Percentiles rank a stretch among this genome's conserved stretches.
Evolutionary conservation across 2,329 filamentous ascomycete species (phyloP).

Genomic region (Scedosporium minutisporum): DNA sequence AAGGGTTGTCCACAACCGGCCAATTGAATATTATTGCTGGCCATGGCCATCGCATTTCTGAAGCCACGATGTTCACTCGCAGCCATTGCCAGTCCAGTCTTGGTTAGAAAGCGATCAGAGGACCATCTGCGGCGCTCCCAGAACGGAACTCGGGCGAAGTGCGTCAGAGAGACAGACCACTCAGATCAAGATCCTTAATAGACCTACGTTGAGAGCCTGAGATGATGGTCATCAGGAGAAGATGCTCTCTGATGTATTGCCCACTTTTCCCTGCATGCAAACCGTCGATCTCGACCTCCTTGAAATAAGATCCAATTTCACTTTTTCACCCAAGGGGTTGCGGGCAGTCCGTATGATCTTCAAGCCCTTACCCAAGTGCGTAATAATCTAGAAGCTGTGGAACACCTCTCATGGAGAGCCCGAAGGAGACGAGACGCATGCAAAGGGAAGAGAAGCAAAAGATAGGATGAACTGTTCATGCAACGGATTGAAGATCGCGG

Average conservation of each 20-base stretch:
- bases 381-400: neutral
- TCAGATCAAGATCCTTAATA: too few relatives aligned
- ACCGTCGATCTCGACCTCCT: neutral
- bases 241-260: neutral
- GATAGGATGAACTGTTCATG: conserved; percentile 6
- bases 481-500: neutral
- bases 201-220: too few relatives aligned
- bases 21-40: too few relatives aligned
- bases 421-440: neutral
- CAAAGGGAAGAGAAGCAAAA: neutral
- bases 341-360: neutral
- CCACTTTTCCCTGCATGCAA: neutral
- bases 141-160: too few relatives aligned
- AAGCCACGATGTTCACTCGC: too few relatives aligned
- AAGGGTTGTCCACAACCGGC: too few relatives aligned
- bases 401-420: neutral
- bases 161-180: too few relatives aligned
- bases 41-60: too few relatives aligned
- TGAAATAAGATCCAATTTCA: neutral
- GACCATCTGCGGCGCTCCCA: too few relatives aligned
- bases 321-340: neutral
- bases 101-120: too few relatives aligned
- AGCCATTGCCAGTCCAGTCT: too few relatives aligned
- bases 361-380: neutral
- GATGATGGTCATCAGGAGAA: too few relatives aligned